Base-by-base conservation (phyloP, 129 eudicot genomes). In the Oenanthe sinensis region DNA sequence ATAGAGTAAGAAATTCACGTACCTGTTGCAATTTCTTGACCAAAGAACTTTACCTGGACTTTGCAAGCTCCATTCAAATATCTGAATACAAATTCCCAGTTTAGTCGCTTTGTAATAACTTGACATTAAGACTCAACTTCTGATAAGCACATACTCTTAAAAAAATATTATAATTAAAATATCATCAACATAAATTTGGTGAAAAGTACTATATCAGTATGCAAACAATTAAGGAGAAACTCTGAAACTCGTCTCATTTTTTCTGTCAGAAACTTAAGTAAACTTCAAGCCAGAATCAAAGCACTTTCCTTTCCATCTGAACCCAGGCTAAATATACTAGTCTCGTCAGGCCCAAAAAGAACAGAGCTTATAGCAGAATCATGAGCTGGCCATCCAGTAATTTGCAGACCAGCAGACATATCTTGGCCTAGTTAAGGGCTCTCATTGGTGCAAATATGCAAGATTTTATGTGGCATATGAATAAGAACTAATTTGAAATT, bases 321-420 rank as follows among this genome's bases (percentile, higher is more conserved):
- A 78, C 90, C 95, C 89, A 96, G 88, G 84, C 93, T 96, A 86
- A 96, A 96, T 52, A 96, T 96, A 87, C 97, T 96, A 40, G 99
- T 96, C 85, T 90, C 95, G 42, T 96, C 97, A 54, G 91, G 96
- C 77, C 99, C 99, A 77, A 96, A 96, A 79, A 89, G 90, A 89
- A 96, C 94, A 39, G 97, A 92, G 74, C 97, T 87, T 78, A 96
- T 96, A 58, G 95, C 93, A 80, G 89, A 90, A 83, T 96, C 99
- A 85, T 96, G 97, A 82, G 99, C 99, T 73, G 97, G 99, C 99
- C 97, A 96, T 75, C 99, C 99, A 28, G 99, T 96, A 20, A 96
- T 90, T 89, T 96, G 99, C 83, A 88, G 87, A 71, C 97, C 97
- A 83, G 97, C 95, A 70, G 97, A 86, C 99, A 96, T 96, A 82